Evolutionary conservation across 768 basidiomycete species (phyloP), one percentile per base, ranked within the genome.

Genomic region (Podaxis sp.): DNA sequence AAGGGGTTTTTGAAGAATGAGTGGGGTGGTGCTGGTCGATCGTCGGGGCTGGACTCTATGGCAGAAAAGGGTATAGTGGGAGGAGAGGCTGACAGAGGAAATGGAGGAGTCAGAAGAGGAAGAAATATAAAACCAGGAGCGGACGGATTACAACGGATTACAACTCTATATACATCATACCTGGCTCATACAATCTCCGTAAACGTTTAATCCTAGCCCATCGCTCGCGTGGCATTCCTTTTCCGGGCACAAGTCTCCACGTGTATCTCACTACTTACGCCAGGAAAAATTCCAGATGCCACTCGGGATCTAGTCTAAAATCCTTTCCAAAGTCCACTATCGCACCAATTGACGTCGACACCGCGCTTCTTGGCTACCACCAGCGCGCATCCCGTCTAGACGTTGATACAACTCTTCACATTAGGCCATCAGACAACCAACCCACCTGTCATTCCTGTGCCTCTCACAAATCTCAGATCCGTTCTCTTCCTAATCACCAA

Each of bases 1-100:
- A 40, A 52, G 53, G 52, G 66, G 66, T 65, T 65, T 64, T 62
- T 65, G 66, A 63, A 63, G 64, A 46, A 17, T 30, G 62, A 28
- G 13, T n/a, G 17, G 44, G 44, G 44, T 46, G 44, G 44, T 46
- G 44, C 44, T 17, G 51, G 64, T 65, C 46, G 64, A 66, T 63
- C 56, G 17, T 20, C 44, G 44, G 10, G 44, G 20, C 17, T 46
- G 17, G 15, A n/a, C 20, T 22, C n/a, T 46, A n/a, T 46, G 8
- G 15, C 13, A 13, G n/a, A 46, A 46, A 46, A 33, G 33, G 33
- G 33, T 33, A 33, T 33, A 33, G 33, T 33, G 66, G n/a, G n/a
- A 52, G 67, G 59, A 52, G 58, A 36, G 60, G 40, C 36, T 15
- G 51, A 51, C 50, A 28, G 28, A 15, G 26, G n/a, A 15, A 20